phyloP scores from a whole-genome alignment of 352 stramenopile species.

The Globisporangium alternatum region DNA sequence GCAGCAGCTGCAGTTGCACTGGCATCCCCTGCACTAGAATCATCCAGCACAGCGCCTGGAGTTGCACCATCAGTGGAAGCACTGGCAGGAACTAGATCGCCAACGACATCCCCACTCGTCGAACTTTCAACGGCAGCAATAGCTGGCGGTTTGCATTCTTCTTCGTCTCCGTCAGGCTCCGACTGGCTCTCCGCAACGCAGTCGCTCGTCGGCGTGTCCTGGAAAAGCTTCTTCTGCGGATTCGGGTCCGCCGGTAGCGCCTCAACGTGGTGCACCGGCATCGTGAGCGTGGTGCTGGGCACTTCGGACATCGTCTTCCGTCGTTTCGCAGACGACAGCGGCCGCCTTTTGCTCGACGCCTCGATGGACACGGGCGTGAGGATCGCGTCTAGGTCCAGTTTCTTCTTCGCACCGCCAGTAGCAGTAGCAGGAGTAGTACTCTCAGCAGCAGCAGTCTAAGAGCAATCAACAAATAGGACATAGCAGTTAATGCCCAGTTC shows the following conservation, averaged over 20 bases:
- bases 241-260: conserved; percentile 3
- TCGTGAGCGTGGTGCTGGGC: conserved; percentile 12
- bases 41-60: not conserved
- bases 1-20: not conserved
- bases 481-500: not conserved
- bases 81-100: not conserved
- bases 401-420: conserved; percentile 13
- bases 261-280: not conserved
- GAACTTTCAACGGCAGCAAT: conserved; percentile 7
- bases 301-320: conserved; percentile 20
- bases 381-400: conserved; percentile 13
- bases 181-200: conserved; percentile 37
- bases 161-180: conserved; percentile 24
- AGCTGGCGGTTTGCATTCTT: conserved; percentile 12
- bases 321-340: conserved; percentile 18
- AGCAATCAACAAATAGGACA: not conserved
- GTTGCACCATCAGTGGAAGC: not conserved
- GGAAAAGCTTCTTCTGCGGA: conserved; percentile 20
- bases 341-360: not conserved
- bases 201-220: conserved; percentile 20
- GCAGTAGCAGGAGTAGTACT: not conserved
- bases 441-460: not conserved
- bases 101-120: conserved; percentile 5
- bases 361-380: conserved; percentile 10
- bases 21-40: not conserved